Percentiles rank a stretch among this genome's conserved stretches.
Evolutionary conservation across 129 eudicot species (phyloP).

Genomic region (Saposhnikovia divaricata): DNA sequence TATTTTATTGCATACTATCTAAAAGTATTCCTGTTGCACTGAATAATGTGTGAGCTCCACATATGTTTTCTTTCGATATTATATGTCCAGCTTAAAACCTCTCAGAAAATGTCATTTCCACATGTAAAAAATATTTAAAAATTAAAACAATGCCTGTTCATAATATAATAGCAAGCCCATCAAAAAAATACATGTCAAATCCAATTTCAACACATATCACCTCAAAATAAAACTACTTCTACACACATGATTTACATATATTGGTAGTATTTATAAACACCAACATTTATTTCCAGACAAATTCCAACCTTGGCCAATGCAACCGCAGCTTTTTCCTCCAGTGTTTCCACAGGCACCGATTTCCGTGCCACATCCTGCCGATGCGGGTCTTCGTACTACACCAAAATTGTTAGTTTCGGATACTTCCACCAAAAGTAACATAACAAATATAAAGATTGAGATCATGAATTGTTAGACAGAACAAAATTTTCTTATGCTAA

Average conservation of each 20-base stretch:
- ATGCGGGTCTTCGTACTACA: conserved; percentile 76
- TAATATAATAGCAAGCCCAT: not conserved
- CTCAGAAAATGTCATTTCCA: not conserved
- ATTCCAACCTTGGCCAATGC: conserved; percentile 71
- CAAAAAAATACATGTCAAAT: not conserved
- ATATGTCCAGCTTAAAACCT: not conserved
- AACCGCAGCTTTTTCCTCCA: conserved; percentile 84
- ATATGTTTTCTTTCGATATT: not conserved
- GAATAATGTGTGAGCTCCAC: not conserved
- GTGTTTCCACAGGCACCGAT: conserved; percentile 73
- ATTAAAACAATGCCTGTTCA: not conserved
- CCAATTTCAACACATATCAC: not conserved
- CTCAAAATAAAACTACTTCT: not conserved
- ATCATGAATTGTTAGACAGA: not conserved
- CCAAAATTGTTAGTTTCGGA: conserved; percentile 4
- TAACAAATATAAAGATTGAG: not conserved
- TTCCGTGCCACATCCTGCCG: conserved; percentile 79
- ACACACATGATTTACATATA: not conserved
- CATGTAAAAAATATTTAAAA: not conserved
- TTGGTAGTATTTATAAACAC: not conserved
- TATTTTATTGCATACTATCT: not conserved
- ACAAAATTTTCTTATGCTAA: not conserved
- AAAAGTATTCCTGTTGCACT: not conserved
- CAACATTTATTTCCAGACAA: not conserved
- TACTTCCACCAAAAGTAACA: not conserved